Percentiles rank a stretch among this genome's conserved stretches.
Evolutionary conservation across 2,329 filamentous ascomycete species (phyloP).

Genomic region (Fusarium floridanum): DNA sequence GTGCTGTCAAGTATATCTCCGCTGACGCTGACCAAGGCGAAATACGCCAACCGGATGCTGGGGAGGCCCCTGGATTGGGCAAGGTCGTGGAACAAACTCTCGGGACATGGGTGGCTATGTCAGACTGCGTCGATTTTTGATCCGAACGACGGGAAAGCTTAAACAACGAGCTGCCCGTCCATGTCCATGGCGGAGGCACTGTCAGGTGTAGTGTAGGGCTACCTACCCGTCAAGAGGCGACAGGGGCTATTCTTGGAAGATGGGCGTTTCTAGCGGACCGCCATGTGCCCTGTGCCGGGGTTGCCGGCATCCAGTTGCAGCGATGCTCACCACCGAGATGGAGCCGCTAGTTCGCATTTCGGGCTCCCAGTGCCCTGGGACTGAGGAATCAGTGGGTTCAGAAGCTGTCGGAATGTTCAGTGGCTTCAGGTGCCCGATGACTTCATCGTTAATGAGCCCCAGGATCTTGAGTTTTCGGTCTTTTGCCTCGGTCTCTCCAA

Average conservation of each 20-base stretch:
- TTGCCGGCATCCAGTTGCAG: conserved; percentile 36
- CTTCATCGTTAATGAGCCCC: conserved; percentile 32
- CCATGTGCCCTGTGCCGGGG: conserved; percentile 38
- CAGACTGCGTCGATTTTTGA: conserved; percentile 40
- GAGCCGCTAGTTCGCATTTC: conserved; percentile 20
- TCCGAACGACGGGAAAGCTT: conserved; percentile 37
- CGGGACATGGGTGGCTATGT: conserved; percentile 35
- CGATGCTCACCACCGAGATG: conserved; percentile 30
- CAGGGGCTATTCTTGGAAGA: conserved; percentile 46
- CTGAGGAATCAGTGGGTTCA: conserved; percentile 22
- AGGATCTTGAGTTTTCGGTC: conserved; percentile 11
- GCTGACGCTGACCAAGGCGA: conserved; percentile 12
- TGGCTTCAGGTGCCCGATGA: conserved; percentile 25
- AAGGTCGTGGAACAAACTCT: conserved; percentile 16
- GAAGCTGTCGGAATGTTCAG: conserved; percentile 24
- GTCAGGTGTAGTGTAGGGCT: conserved; percentile 23
- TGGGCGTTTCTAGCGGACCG: conserved; percentile 34
- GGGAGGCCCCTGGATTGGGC: conserved; percentile 4
- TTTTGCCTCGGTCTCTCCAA: conserved; percentile 30
- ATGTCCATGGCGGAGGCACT: conserved; percentile 30
- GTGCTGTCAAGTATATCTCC: conserved; percentile 1
- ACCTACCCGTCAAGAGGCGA: conserved; percentile 20
- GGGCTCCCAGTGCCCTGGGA: conserved; percentile 28
- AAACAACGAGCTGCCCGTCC: conserved; percentile 11
- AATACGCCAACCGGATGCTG: conserved; percentile 8